Evolutionary conservation across 768 basidiomycete species (phyloP).

Genomic region (Tephrocybe sp.): DNA sequence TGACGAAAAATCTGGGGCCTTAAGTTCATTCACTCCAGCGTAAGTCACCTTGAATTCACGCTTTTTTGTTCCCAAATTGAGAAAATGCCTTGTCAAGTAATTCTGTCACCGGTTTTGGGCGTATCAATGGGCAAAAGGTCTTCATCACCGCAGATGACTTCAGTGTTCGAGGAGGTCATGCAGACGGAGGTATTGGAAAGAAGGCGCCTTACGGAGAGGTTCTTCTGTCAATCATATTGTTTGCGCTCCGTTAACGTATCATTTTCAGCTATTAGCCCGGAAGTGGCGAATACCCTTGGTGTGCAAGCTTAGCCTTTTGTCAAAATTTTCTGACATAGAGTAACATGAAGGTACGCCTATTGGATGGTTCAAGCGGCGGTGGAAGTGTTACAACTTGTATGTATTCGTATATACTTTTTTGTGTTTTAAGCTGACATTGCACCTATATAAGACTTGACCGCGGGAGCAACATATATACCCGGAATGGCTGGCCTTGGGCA

Average conservation of each 20-base stretch:
- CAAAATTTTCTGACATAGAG: background rate
- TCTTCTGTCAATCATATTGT: background rate
- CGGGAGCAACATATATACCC: constrained; percentile 39
- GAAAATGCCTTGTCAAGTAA: constrained; percentile 23
- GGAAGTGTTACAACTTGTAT: constrained; percentile 38
- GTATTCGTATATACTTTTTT: background rate
- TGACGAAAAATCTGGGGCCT: constrained; percentile 25
- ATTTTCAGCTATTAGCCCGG: constrained; percentile 28
- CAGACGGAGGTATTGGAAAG: constrained; percentile 37
- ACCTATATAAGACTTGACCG: constrained; percentile 24
- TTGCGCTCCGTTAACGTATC: background rate
- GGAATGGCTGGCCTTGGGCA: constrained; percentile 30
- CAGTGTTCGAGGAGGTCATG: constrained; percentile 41
- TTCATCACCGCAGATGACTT: constrained; percentile 41
- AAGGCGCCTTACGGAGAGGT: constrained; percentile 42
- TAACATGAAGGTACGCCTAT: constrained; percentile 34
- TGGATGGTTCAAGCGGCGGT: constrained; percentile 42
- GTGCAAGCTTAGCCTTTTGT: constrained; percentile 3
- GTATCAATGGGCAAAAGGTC: constrained; percentile 30
- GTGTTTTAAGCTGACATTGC: background rate
- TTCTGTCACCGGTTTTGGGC: constrained; percentile 36
- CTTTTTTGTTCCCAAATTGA: background rate
- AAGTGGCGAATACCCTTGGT: constrained; percentile 36
- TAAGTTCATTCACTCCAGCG: constrained; percentile 36
- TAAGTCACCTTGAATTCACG: constrained; percentile 15